Conservation (phyloP, 2,329 filamentous ascomycete genomes). For the Venturia effusa region DNA sequence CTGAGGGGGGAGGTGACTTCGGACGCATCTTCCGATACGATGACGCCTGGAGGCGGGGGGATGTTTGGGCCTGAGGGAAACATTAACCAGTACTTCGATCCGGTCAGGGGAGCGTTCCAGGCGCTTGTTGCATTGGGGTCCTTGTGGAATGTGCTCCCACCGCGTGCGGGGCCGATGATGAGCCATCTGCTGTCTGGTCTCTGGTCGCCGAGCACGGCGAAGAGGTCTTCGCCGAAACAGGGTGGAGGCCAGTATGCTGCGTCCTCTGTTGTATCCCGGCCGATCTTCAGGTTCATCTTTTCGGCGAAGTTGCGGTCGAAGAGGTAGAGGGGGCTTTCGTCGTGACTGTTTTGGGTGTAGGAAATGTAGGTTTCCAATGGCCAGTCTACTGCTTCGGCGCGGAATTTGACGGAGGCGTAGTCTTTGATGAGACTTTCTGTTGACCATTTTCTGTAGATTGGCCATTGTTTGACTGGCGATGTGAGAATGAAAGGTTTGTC, state of each 20-base stretch:
- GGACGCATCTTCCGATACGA: slow-evolving; percentile 76
- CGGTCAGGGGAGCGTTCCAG: slow-evolving; percentile 88
- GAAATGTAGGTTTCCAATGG: slow-evolving; percentile 65
- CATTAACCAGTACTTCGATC: slow-evolving; percentile 98
- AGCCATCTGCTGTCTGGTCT: slow-evolving; percentile 87
- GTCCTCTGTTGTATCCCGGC: slow-evolving; percentile 35
- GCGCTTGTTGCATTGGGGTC: slow-evolving; percentile 60
- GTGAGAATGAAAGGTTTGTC: slow-evolving; percentile 80
- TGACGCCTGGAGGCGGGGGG: slow-evolving; percentile 74
- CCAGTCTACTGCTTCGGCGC: slow-evolving; percentile 93
- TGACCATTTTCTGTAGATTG: slow-evolving; percentile 64
- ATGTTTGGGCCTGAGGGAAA: slow-evolving; percentile 60
- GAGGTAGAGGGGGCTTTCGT: slow-evolving; percentile 86
- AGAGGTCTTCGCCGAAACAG: slow-evolving; percentile 81
- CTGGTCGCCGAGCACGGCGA: slow-evolving; percentile 64
- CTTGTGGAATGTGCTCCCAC: slow-evolving; percentile 92
- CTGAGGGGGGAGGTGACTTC: slow-evolving; percentile 90
- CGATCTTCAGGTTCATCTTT: slow-evolving; percentile 67
- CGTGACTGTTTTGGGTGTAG: slow-evolving; percentile 69
- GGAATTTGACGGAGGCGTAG: slow-evolving; percentile 60
- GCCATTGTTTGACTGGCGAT: slow-evolving; percentile 70
- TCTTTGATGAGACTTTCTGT: slow-evolving; percentile 52
- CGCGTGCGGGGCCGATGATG: slow-evolving; percentile 77
- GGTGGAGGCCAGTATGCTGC: slow-evolving; percentile 66
- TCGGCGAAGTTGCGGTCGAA: slow-evolving; percentile 81